Evolutionary conservation across 768 basidiomycete genomes (phyloP), one percentile per base, ranked within the genome.

Genomic region (Leucocoprinus birnbaumii): DNA sequence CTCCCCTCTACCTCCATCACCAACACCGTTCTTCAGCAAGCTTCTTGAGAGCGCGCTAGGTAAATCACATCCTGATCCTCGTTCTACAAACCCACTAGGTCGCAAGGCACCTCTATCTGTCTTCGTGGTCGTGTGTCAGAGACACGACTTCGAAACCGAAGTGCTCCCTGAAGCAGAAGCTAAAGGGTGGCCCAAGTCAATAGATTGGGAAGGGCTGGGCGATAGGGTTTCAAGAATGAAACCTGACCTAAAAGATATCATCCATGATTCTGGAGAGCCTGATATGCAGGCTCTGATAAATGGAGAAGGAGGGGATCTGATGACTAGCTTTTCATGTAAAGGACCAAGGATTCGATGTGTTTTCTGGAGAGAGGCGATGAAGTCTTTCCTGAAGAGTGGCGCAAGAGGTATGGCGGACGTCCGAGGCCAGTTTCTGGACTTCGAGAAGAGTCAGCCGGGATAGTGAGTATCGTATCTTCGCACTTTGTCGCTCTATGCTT

Each of bases 391-490:
- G 66, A 68, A 72, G 59, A 84, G 84, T 55, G 91, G 91, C 0
- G 77, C 82, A 25, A 80, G 84, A 46, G 81, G 81, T 11, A 82
- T 83, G 16, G 77, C 79, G 1, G 86, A 90, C 40, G 80, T 89
- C 47, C 80, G 77, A 43, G 89, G 83, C 1, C 91, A 94, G 62
- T 91, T 87, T 61, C 77, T 80, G 16, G 89, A 73, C 60, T 95
- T 95, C 62, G 82, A 91, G 61, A 87, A 85, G 70, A 83, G 84
- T 3, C 89, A 92, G 62, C 91, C 93, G 24, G 93, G 94, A 71
- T 96, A 94, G 93, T 96, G 64, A 72, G 91, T 80, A 7, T 51
- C 5, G 19, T 43, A 24, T 22, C 22, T n/a, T 22, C 48, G 55
- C 52, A 16, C 21, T 35, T 21, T 31, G 25, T 50, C 27, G 13